Base-by-base conservation (phyloP, 2,329 filamentous ascomycete genomes). In the Fusarium solani-melongenae region DNA sequence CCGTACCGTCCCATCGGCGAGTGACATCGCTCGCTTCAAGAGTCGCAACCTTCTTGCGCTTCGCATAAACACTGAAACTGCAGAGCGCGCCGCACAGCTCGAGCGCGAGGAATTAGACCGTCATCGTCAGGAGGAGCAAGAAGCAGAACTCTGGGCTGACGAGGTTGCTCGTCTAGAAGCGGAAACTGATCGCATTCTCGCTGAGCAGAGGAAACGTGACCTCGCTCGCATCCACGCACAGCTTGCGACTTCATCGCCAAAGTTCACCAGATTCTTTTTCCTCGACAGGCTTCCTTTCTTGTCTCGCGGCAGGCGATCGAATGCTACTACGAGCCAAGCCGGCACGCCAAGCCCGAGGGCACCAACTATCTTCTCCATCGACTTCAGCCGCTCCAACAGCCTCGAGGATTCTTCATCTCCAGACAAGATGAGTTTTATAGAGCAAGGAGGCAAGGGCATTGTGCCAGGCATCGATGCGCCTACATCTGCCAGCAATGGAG, bases 401-500 rank as follows among this genome's bases (percentile, higher is more conserved):
- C 67, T 81, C 46, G 82, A 83, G 12, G 79, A 77, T 36, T 68
- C 63, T 56, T 57, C 44, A 20, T 76, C 78, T 27, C 71, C 74
- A 24, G 73, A 75, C 64, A 81, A 74, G 59, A 83, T 83, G 82
- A 79, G 76, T 61, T 82, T 82, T 57, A 87, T 87, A 65, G 82
- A 85, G 67, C 79, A 80, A n/a, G 85, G 85, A 29, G 86, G 84
- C 14, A 84, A 80, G 72, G 86, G 85, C 66, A 83, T 86, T 65
- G 83, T 86, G 7, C 84, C 86, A 41, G 85, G 86, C 60, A 91
- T 88, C 49, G 94, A 97, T 84, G 93, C 93, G 24, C 95, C 95
- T 2, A 86, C 92, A 11, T 95, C 94, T 62, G 94, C 94, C 15
- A 92, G 93, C 67, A 97, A 97, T 83, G 90, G 92, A 70, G 92